Conservation (phyloP, 495 filamentous ascomycete species). For the Clohesyomyces aquaticus region DNA sequence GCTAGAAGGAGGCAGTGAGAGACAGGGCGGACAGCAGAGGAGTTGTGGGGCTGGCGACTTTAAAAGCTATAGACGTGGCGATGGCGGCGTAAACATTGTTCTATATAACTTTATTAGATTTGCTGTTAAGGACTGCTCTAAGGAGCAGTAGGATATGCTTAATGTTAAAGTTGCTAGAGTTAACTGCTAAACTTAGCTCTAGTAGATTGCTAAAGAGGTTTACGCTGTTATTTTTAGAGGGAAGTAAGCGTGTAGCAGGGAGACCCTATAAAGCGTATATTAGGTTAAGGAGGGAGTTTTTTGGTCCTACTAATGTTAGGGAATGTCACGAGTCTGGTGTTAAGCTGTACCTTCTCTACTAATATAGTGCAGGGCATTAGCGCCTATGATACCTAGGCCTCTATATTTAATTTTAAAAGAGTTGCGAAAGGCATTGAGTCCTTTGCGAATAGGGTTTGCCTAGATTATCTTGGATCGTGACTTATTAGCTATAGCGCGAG, state of each 20-base stretch:
- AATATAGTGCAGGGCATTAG: neutral
- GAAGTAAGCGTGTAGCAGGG: conserved; percentile 12
- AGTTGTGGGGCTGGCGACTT: too few species aligned
- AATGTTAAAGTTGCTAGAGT: conserved; percentile 46
- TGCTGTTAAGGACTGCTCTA: too few species aligned
- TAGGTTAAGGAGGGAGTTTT: conserved; percentile 3
- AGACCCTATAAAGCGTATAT: conserved; percentile 3
- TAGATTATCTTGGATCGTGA: conserved; percentile 7
- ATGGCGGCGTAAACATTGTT: too few species aligned
- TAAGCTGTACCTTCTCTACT: conserved; percentile 4
- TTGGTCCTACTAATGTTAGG: conserved; percentile 1
- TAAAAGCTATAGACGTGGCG: conserved; percentile 47
- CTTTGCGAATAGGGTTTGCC: neutral
- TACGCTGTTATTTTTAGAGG: neutral
- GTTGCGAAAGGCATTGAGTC: conserved; percentile 3
- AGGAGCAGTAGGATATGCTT: too few species aligned
- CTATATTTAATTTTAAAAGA: neutral
- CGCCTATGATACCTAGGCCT: neutral
- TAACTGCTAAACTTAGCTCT: conserved; percentile 36
- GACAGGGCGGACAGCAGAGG: conserved; percentile 44
- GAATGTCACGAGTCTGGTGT: neutral
- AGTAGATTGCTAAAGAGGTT: conserved; percentile 17
- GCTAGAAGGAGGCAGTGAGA: conserved; percentile 46
- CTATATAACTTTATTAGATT: too few species aligned
- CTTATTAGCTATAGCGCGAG: too few species aligned